phyloP scores from a whole-genome alignment of 768 basidiomycete genomes.

The Suillus alpinus region DNA sequence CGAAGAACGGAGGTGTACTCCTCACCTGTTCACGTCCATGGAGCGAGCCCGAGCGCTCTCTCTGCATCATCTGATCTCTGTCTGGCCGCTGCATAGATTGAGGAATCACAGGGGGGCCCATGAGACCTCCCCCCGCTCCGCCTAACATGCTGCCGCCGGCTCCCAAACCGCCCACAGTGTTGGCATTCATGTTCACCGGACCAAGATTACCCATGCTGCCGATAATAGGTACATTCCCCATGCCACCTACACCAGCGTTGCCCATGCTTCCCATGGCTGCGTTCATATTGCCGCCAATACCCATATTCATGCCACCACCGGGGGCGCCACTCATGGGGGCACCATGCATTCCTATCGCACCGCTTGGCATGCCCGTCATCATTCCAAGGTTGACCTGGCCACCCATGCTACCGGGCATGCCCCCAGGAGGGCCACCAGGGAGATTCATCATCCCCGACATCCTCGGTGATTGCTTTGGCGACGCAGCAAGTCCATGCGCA shows the following conservation, averaged over 20 bases:
- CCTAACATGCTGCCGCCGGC: conserved; percentile 23
- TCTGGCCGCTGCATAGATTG: conserved; percentile 23
- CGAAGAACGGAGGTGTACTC: not conserved
- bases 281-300: conserved; percentile 13
- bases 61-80: conserved; percentile 25
- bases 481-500: conserved; percentile 20
- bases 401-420: conserved; percentile 8
- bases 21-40: conserved; percentile 25
- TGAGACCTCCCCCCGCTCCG: conserved; percentile 32
- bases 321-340: conserved; percentile 11
- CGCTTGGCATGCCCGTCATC: conserved; percentile 12
- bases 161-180: conserved; percentile 17
- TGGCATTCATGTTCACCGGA: conserved; percentile 19
- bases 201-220: conserved; percentile 16
- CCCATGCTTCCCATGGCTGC: conserved; percentile 18
- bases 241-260: conserved; percentile 11
- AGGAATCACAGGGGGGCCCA: conserved; percentile 38
- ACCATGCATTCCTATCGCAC: conserved; percentile 17
- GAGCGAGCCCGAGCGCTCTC: conserved; percentile 22
- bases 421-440: conserved; percentile 3
- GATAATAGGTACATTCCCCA: conserved; percentile 15
- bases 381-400: conserved; percentile 7
- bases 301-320: not conserved
- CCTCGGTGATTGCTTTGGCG: conserved; percentile 29
- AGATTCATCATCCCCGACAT: conserved; percentile 7